Conservation (phyloP, 306 rosid species). For the Vicia sativa region DNA sequence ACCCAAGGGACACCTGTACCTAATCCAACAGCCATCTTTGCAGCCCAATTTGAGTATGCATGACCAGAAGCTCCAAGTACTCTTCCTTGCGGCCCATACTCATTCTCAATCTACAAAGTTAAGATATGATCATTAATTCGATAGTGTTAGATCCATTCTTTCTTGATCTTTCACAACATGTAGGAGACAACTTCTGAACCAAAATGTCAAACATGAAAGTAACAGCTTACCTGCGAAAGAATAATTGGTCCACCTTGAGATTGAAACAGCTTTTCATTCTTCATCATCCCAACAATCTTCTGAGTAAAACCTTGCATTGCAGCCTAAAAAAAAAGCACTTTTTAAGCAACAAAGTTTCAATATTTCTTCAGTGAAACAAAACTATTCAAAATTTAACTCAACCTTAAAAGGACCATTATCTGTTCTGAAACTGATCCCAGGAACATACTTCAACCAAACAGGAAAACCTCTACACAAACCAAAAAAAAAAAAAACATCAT, state of each 20-base stretch:
- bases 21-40: conserved; percentile 89
- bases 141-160: conserved; percentile 29
- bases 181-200: conserved; percentile 27
- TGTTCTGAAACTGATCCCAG: conserved; percentile 94
- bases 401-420: conserved; percentile 96
- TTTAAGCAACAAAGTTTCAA: not conserved
- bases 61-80: conserved; percentile 68
- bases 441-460: conserved; percentile 96
- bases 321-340: conserved; percentile 43
- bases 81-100: conserved; percentile 66
- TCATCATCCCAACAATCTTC: conserved; percentile 93
- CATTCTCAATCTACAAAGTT: conserved; percentile 80
- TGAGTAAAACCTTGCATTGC: conserved; percentile 94
- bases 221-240: conserved; percentile 77
- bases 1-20: conserved; percentile 97
- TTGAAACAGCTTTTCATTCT: conserved; percentile 77
- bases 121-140: conserved; percentile 15
- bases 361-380: conserved; percentile 3
- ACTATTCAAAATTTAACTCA: conserved; percentile 11
- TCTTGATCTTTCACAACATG: conserved; percentile 28
- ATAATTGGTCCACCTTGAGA: conserved; percentile 99
- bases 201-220: conserved; percentile 22
- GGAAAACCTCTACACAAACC: conserved; percentile 78
- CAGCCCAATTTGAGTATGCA: conserved; percentile 82
- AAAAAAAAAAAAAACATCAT: conserved; percentile 32